Evolutionary conservation across 1,284 basidiomycete genomes (phyloP).

Genomic region (Cutaneotrichosporon mucoides): DNA sequence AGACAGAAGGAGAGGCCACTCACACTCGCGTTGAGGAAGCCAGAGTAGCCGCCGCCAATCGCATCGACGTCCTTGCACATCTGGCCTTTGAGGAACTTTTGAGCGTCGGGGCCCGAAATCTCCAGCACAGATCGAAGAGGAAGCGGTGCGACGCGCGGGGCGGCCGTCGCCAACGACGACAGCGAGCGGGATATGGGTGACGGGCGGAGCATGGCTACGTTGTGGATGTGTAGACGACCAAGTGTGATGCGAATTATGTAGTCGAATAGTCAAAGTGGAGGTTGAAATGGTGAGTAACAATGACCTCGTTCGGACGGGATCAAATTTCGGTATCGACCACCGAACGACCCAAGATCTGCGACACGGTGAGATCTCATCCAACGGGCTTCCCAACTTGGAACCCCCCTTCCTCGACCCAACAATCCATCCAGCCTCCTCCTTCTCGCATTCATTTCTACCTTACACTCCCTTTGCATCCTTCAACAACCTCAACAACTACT

Average conservation of each 20-base stretch:
- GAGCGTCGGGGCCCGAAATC: slow-evolving; percentile 73
- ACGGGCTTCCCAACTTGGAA: too few species aligned
- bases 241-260: too few species aligned
- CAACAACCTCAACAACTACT: too few species aligned
- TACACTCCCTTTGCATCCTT: too few species aligned
- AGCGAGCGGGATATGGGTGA: background rate
- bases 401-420: background rate
- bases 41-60: slow-evolving; percentile 63
- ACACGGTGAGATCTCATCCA: too few species aligned
- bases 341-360: too few species aligned
- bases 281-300: too few species aligned
- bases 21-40: slow-evolving; percentile 83
- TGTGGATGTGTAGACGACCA: background rate
- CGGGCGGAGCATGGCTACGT: background rate
- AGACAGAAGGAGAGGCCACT: slow-evolving; percentile 25
- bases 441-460: too few species aligned
- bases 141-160: background rate
- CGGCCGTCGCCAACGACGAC: background rate
- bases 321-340: too few species aligned
- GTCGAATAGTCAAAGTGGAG: too few species aligned
- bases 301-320: too few species aligned
- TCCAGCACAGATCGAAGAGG: slow-evolving; percentile 52
- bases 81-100: slow-evolving; percentile 84
- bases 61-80: slow-evolving; percentile 60
- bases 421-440: too few species aligned